phyloP scores from a whole-genome alignment of 805 yeast genomes.

The Blastobotrys americana region DNA sequence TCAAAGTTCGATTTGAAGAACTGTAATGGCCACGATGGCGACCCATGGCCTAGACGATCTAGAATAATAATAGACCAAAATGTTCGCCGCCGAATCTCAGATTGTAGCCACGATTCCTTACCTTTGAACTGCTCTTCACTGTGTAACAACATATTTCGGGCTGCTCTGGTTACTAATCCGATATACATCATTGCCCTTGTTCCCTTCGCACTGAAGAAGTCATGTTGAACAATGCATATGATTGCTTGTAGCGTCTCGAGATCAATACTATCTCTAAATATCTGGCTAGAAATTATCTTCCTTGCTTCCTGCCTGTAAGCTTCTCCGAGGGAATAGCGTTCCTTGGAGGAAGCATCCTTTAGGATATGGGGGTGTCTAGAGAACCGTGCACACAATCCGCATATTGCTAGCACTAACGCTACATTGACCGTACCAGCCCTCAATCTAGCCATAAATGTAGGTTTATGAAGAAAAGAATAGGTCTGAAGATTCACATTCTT shows the following conservation, averaged over 20 bases:
- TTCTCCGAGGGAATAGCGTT: conserved; percentile 17
- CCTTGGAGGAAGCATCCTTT: conserved; percentile 4
- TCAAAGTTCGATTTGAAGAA: conserved; percentile 24
- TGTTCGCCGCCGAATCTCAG: conserved; percentile 29
- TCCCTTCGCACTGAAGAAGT: conserved; percentile 29
- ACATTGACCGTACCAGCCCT: conserved; percentile 25
- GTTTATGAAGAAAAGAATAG: conserved; percentile 31
- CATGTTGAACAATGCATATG: conserved; percentile 29
- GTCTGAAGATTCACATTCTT: conserved; percentile 30
- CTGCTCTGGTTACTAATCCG: conserved; percentile 32
- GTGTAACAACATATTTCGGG: conserved; percentile 24
- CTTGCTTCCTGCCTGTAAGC: conserved; percentile 16
- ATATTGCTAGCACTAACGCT: conserved; percentile 28
- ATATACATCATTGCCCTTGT: conserved; percentile 32
- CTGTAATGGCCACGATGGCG: conserved; percentile 27
- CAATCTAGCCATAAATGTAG: conserved; percentile 26
- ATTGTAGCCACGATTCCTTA: conserved; percentile 26
- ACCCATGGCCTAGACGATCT: conserved; percentile 31
- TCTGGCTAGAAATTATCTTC: conserved; percentile 13
- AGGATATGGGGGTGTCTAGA: conserved; percentile 29
- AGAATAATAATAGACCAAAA: conserved; percentile 32
- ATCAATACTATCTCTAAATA: conserved; percentile 26
- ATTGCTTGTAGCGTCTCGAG: conserved; percentile 32
- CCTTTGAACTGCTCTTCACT: conserved; percentile 9
- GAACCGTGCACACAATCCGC: conserved; percentile 32